A percentile compares a stretch with the other conserved stretches of the same genome.
phyloP scores from a whole-genome alignment of 2,329 filamentous ascomycete species.

The Fusarium tjaetaba region DNA sequence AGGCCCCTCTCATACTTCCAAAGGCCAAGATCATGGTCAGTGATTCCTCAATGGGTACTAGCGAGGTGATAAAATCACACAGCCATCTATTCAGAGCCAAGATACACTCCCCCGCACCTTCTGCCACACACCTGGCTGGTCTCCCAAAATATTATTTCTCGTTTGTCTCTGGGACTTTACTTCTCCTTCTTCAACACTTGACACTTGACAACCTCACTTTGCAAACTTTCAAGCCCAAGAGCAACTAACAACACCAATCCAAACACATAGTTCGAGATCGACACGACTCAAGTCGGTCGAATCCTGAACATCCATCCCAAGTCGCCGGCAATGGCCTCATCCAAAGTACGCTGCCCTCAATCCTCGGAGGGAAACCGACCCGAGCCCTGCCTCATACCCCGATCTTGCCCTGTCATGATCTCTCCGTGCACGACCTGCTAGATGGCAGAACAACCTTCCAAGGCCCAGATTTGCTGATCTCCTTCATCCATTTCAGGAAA shows the following conservation, averaged over 20 bases:
- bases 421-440: conserved; percentile 42
- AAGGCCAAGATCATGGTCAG: conserved; percentile 32
- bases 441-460: conserved; percentile 44
- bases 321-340: conserved; percentile 67
- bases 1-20: conserved; percentile 35
- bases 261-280: conserved; percentile 44
- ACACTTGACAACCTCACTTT: conserved; percentile 30
- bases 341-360: conserved; percentile 61
- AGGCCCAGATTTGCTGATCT: conserved; percentile 50
- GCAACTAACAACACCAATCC: conserved; percentile 36
- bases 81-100: conserved; percentile 44
- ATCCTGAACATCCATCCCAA: conserved; percentile 47
- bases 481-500: conserved; percentile 61
- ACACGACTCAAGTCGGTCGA: conserved; percentile 47
- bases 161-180: conserved; percentile 43
- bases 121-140: conserved; percentile 44
- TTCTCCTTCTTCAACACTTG: conserved; percentile 38
- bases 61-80: conserved; percentile 45
- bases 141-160: conserved; percentile 56
- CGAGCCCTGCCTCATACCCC: conserved; percentile 27
- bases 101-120: conserved; percentile 42
- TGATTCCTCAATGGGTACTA: conserved; percentile 28
- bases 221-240: conserved; percentile 24
- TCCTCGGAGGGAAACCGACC: conserved; percentile 34
- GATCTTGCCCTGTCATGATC: conserved; percentile 36